A percentile compares a stretch with the other conserved stretches of the same genome.
phyloP scores from a whole-genome alignment of 495 filamentous ascomycete genomes.

The Podospora sp. region DNA sequence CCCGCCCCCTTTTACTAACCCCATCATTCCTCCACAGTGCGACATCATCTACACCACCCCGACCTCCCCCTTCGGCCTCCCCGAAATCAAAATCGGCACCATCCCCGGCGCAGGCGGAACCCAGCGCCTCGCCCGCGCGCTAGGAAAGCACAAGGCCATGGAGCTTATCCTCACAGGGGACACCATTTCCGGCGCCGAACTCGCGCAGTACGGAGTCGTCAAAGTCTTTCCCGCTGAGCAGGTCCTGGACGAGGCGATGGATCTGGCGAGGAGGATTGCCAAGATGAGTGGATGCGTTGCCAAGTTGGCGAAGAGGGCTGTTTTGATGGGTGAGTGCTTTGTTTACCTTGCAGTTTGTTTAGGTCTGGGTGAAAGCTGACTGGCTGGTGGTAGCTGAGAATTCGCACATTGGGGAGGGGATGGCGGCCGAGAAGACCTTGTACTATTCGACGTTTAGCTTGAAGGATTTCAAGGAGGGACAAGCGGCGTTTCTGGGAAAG shows the following conservation, averaged over 20 bases:
- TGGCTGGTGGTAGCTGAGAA: neutral
- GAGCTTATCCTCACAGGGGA: neutral
- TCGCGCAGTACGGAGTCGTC: neutral
- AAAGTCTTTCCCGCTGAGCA: neutral
- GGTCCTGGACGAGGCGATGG: neutral
- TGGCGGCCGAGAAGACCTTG: neutral
- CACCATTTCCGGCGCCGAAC: neutral
- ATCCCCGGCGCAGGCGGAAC: slow-evolving; percentile 51
- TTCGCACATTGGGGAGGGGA: neutral
- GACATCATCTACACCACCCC: slow-evolving; percentile 46
- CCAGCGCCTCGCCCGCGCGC: slow-evolving; percentile 40
- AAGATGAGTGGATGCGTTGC: neutral
- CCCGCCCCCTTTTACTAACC: slow-evolving; percentile 17
- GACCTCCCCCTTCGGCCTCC: slow-evolving; percentile 43
- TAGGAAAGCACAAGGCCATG: slow-evolving; percentile 38
- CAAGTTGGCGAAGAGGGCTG: neutral
- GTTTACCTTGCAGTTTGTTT: neutral
- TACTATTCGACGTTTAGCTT: slow-evolving; percentile 1
- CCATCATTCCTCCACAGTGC: too few species aligned
- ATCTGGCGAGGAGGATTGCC: neutral
- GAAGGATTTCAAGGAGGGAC: neutral
- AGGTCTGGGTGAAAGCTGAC: neutral
- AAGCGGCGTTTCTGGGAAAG: neutral
- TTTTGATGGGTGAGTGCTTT: neutral
- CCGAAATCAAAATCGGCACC: slow-evolving; percentile 47